Evolutionary conservation across 192 early-diverging fungal genomes (phyloP).

Genomic region (Jimgerdemannia lactiflua): DNA sequence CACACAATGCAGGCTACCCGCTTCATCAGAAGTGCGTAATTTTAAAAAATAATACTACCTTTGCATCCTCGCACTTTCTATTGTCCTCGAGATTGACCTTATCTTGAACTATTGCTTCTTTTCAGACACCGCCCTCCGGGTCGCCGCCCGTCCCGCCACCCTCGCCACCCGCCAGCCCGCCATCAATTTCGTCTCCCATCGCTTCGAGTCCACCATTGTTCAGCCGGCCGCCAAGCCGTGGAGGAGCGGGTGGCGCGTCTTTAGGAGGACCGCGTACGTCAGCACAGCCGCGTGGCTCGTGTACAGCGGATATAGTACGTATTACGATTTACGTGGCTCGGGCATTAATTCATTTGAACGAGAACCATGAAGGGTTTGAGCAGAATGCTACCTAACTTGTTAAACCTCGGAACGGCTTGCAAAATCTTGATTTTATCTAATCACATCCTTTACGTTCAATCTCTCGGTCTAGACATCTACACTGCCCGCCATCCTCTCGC

Average conservation of each 20-base stretch:
- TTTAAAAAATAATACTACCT: too few species aligned
- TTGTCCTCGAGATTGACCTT: too few species aligned
- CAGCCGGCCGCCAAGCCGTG: not conserved
- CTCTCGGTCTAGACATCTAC: not conserved
- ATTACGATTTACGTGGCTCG: not conserved
- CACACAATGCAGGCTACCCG: too few species aligned
- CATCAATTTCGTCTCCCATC: not conserved
- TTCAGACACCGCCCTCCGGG: not conserved
- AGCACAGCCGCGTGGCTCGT: not conserved
- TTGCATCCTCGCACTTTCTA: too few species aligned
- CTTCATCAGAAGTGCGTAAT: too few species aligned
- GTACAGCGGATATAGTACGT: not conserved
- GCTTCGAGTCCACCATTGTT: not conserved
- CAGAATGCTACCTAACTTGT: too few species aligned
- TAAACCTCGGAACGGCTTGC: too few species aligned
- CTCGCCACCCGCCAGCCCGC: not conserved
- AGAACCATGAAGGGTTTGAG: too few species aligned
- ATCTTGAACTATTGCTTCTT: too few species aligned
- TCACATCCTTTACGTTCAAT: not conserved
- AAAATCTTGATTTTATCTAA: too few species aligned
- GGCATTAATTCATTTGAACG: too few species aligned
- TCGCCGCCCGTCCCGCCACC: not conserved
- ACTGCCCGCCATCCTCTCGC: slow-evolving; percentile 33
- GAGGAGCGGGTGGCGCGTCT: not conserved
- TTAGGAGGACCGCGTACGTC: not conserved